Conservation (phyloP, 2,329 filamentous ascomycete genomes). For the Boeremia lycopersici region DNA sequence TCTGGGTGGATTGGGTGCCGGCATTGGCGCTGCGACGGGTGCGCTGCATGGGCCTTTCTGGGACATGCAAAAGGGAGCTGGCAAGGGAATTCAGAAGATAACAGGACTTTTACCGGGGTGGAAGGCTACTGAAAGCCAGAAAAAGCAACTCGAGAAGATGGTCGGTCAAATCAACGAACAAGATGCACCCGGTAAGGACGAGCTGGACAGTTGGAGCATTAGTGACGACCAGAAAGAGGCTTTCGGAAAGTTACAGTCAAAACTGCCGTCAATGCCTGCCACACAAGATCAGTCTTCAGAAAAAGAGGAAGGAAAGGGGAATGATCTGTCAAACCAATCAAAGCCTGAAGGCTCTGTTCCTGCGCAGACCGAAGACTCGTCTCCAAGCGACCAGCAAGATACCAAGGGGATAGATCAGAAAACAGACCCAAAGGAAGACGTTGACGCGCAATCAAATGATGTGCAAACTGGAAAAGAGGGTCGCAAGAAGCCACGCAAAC, state of each 20-base stretch:
- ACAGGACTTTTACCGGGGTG: conserved; percentile 22
- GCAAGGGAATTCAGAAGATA: conserved; percentile 26
- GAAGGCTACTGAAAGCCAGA: conserved; percentile 27
- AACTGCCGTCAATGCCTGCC: conserved; percentile 17
- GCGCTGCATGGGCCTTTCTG: conserved; percentile 23
- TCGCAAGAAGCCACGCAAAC: conserved; percentile 26
- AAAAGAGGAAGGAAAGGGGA: not conserved
- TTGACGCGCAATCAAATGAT: not conserved
- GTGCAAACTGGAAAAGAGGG: conserved; percentile 2
- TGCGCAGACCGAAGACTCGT: not conserved
- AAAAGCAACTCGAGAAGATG: conserved; percentile 29
- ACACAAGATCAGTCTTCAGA: not conserved
- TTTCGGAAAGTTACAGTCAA: conserved; percentile 17
- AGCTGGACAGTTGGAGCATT: conserved; percentile 23
- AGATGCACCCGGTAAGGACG: conserved; percentile 22
- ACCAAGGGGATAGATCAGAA: not conserved
- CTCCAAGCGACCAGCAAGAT: not conserved
- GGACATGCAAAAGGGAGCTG: conserved; percentile 20
- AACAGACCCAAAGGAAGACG: not conserved
- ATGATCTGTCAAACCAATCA: not conserved
- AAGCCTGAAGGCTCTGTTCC: not conserved
- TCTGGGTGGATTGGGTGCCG: conserved; percentile 27
- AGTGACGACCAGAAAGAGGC: conserved; percentile 14
- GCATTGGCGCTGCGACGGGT: conserved; percentile 25
- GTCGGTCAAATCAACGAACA: conserved; percentile 23